Evolutionary conservation across 2,329 filamentous ascomycete species (phyloP).

Genomic region (Myriosclerotinia curreyana): DNA sequence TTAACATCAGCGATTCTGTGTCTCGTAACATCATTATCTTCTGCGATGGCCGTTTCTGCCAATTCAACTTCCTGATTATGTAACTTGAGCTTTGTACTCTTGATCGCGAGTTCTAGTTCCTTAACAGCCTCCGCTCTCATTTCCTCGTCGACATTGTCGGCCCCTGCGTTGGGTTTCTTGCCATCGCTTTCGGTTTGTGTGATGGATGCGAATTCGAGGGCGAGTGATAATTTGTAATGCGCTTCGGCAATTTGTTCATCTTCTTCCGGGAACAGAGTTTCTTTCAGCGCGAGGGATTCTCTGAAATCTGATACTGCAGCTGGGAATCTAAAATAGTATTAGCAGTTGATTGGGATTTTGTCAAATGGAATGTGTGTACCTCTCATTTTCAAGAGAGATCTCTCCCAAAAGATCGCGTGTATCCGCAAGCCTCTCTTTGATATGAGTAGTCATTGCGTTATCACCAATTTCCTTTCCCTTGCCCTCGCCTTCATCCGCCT

Average conservation of each 20-base stretch:
- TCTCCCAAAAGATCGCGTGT: conserved; percentile 92
- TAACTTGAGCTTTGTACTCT: conserved; percentile 68
- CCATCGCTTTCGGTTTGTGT: conserved; percentile 55
- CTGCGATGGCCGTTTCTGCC: conserved; percentile 58
- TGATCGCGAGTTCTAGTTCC: conserved; percentile 72
- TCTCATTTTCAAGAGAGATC: conserved; percentile 95
- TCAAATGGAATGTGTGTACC: conserved; percentile 44
- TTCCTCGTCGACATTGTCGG: conserved; percentile 56
- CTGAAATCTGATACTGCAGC: conserved; percentile 84
- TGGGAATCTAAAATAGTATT: conserved; percentile 56
- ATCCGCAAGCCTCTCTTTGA: conserved; percentile 76
- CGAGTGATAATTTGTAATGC: conserved; percentile 93
- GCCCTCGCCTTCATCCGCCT: conserved; percentile 44
- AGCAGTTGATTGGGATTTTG: conserved; percentile 21
- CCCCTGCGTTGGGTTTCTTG: conserved; percentile 44
- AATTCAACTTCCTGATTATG: conserved; percentile 67
- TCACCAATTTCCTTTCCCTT: conserved; percentile 47
- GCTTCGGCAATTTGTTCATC: conserved; percentile 88
- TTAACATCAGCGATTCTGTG: conserved; percentile 68
- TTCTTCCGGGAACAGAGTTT: conserved; percentile 73
- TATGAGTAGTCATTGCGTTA: conserved; percentile 49
- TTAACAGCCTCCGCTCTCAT: conserved; percentile 68
- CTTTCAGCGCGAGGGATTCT: conserved; percentile 73
- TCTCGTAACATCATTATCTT: conserved; percentile 63
- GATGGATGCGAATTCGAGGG: conserved; percentile 87